phyloP scores from a whole-genome alignment of 495 filamentous ascomycete genomes.

The Trichocladium uniseriatum region DNA sequence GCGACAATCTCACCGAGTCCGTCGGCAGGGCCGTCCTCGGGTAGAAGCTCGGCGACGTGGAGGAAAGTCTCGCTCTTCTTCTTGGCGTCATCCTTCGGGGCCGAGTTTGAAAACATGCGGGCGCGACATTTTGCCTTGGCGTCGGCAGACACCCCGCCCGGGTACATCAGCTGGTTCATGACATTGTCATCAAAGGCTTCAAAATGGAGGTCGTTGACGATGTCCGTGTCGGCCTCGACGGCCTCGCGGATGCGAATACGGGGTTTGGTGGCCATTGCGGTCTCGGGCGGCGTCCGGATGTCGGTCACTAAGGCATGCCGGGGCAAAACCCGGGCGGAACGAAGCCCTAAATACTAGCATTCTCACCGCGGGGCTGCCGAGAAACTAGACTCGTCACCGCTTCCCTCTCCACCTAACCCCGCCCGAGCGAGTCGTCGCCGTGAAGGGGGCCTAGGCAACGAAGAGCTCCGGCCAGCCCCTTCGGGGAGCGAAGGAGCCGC shows the following conservation, averaged over 20 bases:
- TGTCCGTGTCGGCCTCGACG: slow-evolving; percentile 12
- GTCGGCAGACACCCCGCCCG: slow-evolving; percentile 10
- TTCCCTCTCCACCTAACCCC: too few species aligned
- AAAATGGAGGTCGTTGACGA: slow-evolving; percentile 14
- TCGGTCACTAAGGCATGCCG: not conserved
- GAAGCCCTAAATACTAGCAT: too few species aligned
- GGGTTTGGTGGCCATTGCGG: slow-evolving; percentile 8
- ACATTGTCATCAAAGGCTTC: slow-evolving; percentile 17
- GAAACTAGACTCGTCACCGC: too few species aligned
- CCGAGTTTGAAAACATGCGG: not conserved
- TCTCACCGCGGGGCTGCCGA: too few species aligned
- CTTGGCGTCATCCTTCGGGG: not conserved
- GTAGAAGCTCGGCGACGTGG: slow-evolving; percentile 21
- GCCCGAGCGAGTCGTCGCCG: too few species aligned
- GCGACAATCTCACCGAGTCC: slow-evolving; percentile 19
- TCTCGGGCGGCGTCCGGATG: not conserved
- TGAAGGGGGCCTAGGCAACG: too few species aligned
- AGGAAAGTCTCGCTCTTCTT: slow-evolving; percentile 9
- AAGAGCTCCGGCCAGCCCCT: too few species aligned
- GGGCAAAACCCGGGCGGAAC: too few species aligned
- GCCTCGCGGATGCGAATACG: slow-evolving; percentile 22
- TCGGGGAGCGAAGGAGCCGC: too few species aligned
- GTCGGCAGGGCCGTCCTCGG: slow-evolving; percentile 2
- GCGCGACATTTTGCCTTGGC: slow-evolving; percentile 8
- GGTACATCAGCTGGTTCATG: slow-evolving; percentile 23